Evolutionary conservation across 2,329 filamentous ascomycete species (phyloP), one percentile per base, ranked within the genome.

Genomic region (Dryadomyces quercus-mongolicae): DNA sequence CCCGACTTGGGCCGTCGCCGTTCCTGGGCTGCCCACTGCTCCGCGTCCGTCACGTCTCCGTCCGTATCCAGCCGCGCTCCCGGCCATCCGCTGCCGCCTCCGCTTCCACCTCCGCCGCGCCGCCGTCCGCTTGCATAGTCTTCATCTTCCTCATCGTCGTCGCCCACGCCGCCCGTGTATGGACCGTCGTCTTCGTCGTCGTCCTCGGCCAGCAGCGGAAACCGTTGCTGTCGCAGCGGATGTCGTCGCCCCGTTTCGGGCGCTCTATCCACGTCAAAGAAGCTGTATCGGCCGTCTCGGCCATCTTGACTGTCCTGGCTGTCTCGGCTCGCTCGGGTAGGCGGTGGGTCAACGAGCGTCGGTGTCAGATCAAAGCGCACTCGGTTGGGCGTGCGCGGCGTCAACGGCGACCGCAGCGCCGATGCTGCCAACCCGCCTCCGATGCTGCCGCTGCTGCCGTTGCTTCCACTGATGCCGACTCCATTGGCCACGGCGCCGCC

Each of bases 1-100:
- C 86, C 86, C 55, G 88, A 95, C 71, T 92, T 92, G 49, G 92
- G 90, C 55, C 91, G 78, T 44, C 65, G 64, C 54, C 75, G 73
- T 65, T 84, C 79, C 38, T 73, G 70, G 61, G 77, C 74, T 5
- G 74, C 76, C 69, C 74, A 75, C 34, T 20, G 56, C 52, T 73
- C 67, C 25, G 73, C 68, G 46, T 70, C 67, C 48, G 51, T 43
- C 20, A 55, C 57, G 31, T 10, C n/a, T 13, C 10, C n/a, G 10
- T 5, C 42, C 3, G 2, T 42, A 7, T 51, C 38, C 48, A 16
- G 49, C 22, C 34, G 12, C 45, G 10, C 48, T 20, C 45, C 31
- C 15, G 6, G 86, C 61, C 76, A 84, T 63, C 70, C 72, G 34
- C 65, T 68, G 61, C 49, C 40, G 12, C 12, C n/a, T 40, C 50